phyloP scores from a whole-genome alignment of 371 early-diverging fungal genomes.

The Mucor sp. region DNA sequence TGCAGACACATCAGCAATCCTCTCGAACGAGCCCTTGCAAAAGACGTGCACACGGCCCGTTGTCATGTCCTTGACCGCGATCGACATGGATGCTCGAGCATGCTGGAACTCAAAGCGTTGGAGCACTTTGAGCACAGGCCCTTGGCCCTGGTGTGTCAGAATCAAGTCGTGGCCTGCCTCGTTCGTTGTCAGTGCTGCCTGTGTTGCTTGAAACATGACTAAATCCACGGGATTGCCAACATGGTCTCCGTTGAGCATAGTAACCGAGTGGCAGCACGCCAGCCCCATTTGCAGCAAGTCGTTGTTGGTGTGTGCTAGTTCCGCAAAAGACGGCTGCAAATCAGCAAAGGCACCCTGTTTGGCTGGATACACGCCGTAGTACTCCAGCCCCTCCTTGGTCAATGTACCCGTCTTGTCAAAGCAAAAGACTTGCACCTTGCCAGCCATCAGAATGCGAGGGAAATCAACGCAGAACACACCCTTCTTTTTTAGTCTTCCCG shows the following conservation, averaged over 20 bases:
- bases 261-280: conserved; percentile 76
- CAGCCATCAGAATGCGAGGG: conserved; percentile 81
- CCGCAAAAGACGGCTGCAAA: neutral
- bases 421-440: conserved; percentile 89
- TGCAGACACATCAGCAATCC: conserved; percentile 47
- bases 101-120: conserved; percentile 85
- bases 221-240: conserved; percentile 91
- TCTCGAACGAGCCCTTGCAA: conserved; percentile 83
- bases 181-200: neutral
- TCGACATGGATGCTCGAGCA: conserved; percentile 78
- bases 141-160: neutral
- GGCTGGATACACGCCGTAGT: conserved; percentile 40
- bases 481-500: conserved; percentile 60
- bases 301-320: conserved; percentile 8
- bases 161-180: neutral
- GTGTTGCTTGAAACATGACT: conserved; percentile 77
- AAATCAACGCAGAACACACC: conserved; percentile 76
- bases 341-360: neutral
- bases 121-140: conserved; percentile 37
- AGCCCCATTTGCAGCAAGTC: conserved; percentile 55
- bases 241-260: conserved; percentile 53
- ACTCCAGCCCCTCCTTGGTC: conserved; percentile 61
- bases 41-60: conserved; percentile 58
- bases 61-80: conserved; percentile 55
- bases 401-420: conserved; percentile 71